These are phyloP conservation scores for Aspergillus hiratsukae DNA, from an alignment of 2,329 filamentous ascomycete genomes.

Conservation along the genomic window DNA sequence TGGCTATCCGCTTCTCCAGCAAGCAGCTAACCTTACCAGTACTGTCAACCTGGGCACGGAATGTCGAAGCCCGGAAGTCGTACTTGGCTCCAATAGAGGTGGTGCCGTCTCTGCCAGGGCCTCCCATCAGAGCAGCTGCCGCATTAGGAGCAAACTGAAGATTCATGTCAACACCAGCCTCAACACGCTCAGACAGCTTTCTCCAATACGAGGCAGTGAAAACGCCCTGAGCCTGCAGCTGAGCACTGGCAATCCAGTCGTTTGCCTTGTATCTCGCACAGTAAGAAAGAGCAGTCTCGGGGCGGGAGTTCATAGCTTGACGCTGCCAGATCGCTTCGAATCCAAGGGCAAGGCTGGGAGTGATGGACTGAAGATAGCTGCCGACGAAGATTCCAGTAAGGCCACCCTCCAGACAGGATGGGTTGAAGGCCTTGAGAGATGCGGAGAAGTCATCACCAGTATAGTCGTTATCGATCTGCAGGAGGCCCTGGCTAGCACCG, in stretches of 20 bases:
- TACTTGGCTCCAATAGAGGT: conserved; percentile 95
- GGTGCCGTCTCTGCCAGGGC: conserved; percentile 76
- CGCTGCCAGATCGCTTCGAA: conserved; percentile 94
- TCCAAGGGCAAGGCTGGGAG: conserved; percentile 78
- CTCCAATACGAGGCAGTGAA: conserved; percentile 93
- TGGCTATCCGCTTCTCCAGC: conserved; percentile 92
- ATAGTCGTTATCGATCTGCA: conserved; percentile 95
- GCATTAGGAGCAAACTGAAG: conserved; percentile 69
- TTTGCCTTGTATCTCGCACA: conserved; percentile 83
- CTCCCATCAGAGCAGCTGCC: conserved; percentile 68
- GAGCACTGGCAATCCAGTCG: conserved; percentile 90
- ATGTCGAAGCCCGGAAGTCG: conserved; percentile 92
- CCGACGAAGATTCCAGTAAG: conserved; percentile 93
- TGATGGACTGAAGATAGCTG: conserved; percentile 91
- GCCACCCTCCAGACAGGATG: conserved; percentile 86
- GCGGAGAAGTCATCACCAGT: conserved; percentile 89
- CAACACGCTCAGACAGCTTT: conserved; percentile 86
- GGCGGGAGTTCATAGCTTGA: conserved; percentile 73
- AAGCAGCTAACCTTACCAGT: conserved; percentile 89
- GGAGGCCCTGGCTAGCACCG: conserved; percentile 73
- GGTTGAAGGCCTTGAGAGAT: conserved; percentile 89
- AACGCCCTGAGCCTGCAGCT: conserved; percentile 82
- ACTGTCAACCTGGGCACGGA: conserved; percentile 93
- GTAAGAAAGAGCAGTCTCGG: conserved; percentile 89
- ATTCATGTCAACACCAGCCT: conserved; percentile 92